These are phyloP conservation scores for Curvularia spicifera DNA, from an alignment of 2,329 filamentous ascomycete species.

Conservation along the genomic window DNA sequence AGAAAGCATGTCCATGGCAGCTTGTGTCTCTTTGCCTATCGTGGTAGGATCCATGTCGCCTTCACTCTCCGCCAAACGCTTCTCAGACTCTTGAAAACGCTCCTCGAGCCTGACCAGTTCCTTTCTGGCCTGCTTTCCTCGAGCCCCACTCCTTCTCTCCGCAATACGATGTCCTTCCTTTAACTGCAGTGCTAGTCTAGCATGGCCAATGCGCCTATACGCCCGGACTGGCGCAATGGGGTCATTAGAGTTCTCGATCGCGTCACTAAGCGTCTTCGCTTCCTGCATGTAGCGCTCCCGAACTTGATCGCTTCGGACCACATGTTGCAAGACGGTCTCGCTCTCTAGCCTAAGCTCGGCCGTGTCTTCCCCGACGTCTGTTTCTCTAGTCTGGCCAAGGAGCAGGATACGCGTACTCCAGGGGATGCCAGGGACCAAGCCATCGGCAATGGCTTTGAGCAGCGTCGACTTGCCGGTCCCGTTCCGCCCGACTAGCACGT, in stretches of 20 bases:
- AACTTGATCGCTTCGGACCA: slow-evolving; percentile 61
- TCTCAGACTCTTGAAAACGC: slow-evolving; percentile 64
- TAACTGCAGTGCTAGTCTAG: slow-evolving; percentile 66
- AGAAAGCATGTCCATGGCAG: slow-evolving; percentile 71
- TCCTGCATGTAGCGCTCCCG: slow-evolving; percentile 66
- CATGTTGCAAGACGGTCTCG: slow-evolving; percentile 68
- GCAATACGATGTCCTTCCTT: slow-evolving; percentile 77
- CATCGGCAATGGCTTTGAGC: slow-evolving; percentile 76
- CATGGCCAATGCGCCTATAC: slow-evolving; percentile 67
- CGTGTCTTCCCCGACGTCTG: slow-evolving; percentile 42
- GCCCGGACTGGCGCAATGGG: slow-evolving; percentile 65
- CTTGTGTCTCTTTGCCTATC: slow-evolving; percentile 70
- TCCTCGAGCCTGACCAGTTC: slow-evolving; percentile 73
- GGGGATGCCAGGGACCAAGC: slow-evolving; percentile 71
- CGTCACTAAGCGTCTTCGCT: slow-evolving; percentile 66
- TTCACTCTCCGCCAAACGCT: slow-evolving; percentile 58
- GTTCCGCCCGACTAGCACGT: slow-evolving; percentile 81
- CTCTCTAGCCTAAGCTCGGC: slow-evolving; percentile 29
- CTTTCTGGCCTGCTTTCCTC: slow-evolving; percentile 79
- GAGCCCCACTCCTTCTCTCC: slow-evolving; percentile 72
- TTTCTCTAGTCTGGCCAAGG: slow-evolving; percentile 43
- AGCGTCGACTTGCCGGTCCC: slow-evolving; percentile 84
- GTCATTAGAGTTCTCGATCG: slow-evolving; percentile 64
- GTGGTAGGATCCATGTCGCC: slow-evolving; percentile 63
- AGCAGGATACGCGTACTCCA: slow-evolving; percentile 47